These are phyloP conservation scores for Trametes pubescens DNA, from an alignment of 1,284 basidiomycete genomes.

Conservation along the genomic window DNA sequence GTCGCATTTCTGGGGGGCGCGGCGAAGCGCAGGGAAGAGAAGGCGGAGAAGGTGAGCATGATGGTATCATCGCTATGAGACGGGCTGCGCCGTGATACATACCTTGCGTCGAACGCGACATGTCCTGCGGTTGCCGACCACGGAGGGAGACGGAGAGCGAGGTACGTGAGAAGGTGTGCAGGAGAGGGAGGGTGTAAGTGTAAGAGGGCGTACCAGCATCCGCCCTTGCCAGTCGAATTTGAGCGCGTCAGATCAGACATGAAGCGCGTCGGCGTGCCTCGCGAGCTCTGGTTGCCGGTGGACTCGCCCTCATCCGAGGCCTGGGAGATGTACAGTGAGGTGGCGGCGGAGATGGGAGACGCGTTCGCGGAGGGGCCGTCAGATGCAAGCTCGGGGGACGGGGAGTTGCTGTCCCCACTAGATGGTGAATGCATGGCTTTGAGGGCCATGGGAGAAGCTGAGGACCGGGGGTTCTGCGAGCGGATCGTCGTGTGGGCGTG, in stretches of 20 bases:
- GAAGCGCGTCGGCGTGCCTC: slow-evolving; percentile 57
- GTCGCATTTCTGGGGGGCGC: slow-evolving; percentile 74
- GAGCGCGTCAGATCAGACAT: slow-evolving; percentile 61
- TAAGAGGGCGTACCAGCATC: slow-evolving; percentile 68
- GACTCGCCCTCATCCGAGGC: slow-evolving; percentile 38
- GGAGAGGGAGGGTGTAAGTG: slow-evolving; percentile 14
- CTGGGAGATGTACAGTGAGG: slow-evolving; percentile 34
- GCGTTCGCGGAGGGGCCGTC: slow-evolving; percentile 39
- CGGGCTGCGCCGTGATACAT: slow-evolving; percentile 37
- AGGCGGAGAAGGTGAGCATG: slow-evolving; percentile 22
- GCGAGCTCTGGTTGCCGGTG: slow-evolving; percentile 41
- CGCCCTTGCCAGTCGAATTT: slow-evolving; percentile 67
- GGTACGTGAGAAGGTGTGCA: slow-evolving; percentile 13
- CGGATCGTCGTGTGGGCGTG: slow-evolving; percentile 12
- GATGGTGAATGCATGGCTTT: slow-evolving; percentile 47
- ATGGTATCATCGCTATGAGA: slow-evolving; percentile 25
- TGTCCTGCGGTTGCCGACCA: slow-evolving; percentile 59
- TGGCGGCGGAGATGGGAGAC: slow-evolving; percentile 40
- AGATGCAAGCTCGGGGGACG: slow-evolving; percentile 40
- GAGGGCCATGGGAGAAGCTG: slow-evolving; percentile 34
- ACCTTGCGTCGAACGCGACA: slow-evolving; percentile 83
- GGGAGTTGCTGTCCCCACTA: slow-evolving; percentile 42
- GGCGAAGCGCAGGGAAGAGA: slow-evolving; percentile 8
- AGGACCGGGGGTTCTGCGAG: slow-evolving; percentile 8
- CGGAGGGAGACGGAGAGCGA: slow-evolving; percentile 16